Evolutionary conservation across 257 asterid genomes (phyloP).

Genomic region (Solanum gandarillasii): DNA sequence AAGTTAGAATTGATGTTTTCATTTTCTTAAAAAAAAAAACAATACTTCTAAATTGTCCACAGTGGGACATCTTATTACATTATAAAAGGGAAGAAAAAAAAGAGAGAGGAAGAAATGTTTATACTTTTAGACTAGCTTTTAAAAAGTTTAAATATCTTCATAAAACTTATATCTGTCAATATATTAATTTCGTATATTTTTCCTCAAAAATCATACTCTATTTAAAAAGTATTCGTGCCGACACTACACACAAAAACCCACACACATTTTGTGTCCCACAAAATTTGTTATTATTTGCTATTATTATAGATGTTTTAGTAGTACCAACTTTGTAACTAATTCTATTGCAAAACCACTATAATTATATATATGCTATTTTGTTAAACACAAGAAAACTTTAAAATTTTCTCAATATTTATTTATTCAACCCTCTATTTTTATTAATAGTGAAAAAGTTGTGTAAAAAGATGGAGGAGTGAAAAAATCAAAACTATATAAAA

Average conservation of each 20-base stretch:
- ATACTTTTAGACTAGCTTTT: neutral
- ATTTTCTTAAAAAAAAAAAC: neutral
- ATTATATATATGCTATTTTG: neutral
- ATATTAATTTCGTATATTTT: neutral
- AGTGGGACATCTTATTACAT: neutral
- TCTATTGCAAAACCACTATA: neutral
- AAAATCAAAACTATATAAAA: neutral
- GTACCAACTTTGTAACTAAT: neutral
- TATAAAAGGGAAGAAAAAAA: neutral
- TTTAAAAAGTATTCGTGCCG: neutral
- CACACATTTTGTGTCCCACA: neutral
- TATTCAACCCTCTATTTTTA: neutral
- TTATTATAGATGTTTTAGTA: neutral
- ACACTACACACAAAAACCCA: neutral
- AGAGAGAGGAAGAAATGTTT: neutral
- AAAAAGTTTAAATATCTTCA: neutral
- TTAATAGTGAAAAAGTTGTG: neutral
- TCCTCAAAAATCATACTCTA: neutral
- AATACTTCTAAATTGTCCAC: neutral
- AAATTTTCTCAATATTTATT: neutral
- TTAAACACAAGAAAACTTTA: neutral
- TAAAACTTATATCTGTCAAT: neutral
- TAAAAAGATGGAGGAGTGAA: neutral
- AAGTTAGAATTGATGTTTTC: neutral
- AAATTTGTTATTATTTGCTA: neutral